Conservation (phyloP, 2,329 filamentous ascomycete species). For the Xylaria sp. region DNA sequence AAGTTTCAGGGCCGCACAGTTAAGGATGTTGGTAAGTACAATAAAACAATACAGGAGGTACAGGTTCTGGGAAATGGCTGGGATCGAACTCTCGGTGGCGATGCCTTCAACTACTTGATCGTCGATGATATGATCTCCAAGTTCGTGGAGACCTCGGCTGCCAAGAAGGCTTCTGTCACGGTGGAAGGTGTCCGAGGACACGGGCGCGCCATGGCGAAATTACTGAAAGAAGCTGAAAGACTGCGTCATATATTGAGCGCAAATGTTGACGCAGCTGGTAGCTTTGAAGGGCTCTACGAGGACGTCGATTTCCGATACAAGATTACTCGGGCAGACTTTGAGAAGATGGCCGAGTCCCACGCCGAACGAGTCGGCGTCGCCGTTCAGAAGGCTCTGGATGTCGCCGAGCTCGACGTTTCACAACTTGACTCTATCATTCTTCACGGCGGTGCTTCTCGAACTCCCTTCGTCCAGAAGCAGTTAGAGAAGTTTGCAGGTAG, state of each 20-base stretch:
- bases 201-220: slow-evolving; percentile 85
- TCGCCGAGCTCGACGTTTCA: slow-evolving; percentile 75
- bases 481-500: slow-evolving; percentile 80
- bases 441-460: slow-evolving; percentile 88
- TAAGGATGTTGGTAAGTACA: slow-evolving; percentile 92
- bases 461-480: slow-evolving; percentile 91
- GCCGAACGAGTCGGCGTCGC: slow-evolving; percentile 74
- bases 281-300: slow-evolving; percentile 90
- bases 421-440: slow-evolving; percentile 93
- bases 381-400: slow-evolving; percentile 78
- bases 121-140: slow-evolving; percentile 87
- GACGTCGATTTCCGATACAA: slow-evolving; percentile 96
- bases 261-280: slow-evolving; percentile 82
- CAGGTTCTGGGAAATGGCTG: slow-evolving; percentile 86
- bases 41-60: slow-evolving; percentile 98
- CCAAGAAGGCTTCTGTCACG: slow-evolving; percentile 72
- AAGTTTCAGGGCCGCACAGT: slow-evolving; percentile 89
- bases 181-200: slow-evolving; percentile 74
- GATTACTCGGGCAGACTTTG: slow-evolving; percentile 81
- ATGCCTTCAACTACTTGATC: slow-evolving; percentile 87
- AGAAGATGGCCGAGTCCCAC: slow-evolving; percentile 77
- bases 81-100: slow-evolving; percentile 90
- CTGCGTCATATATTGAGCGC: slow-evolving; percentile 91
- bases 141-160: slow-evolving; percentile 76
- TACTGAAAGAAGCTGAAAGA: slow-evolving; percentile 93